phyloP scores from a whole-genome alignment of 176 grass and related monocot species.

The Carex cristatella region DNA sequence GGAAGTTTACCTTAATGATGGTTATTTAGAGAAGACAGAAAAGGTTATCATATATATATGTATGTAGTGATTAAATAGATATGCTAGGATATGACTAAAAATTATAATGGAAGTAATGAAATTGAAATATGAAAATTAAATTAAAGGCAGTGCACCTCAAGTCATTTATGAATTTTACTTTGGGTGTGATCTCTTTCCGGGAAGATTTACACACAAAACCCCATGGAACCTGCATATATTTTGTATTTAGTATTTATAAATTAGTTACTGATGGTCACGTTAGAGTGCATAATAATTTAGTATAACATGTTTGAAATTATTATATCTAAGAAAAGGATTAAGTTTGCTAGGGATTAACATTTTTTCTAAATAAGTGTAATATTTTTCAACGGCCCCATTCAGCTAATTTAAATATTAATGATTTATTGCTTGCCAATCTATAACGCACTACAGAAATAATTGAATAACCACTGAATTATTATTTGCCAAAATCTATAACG shows the following conservation, averaged over 20 bases:
- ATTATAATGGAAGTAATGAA: background rate
- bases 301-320: background rate
- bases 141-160: background rate
- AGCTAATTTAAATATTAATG: background rate
- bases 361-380: background rate
- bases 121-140: background rate
- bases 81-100: background rate
- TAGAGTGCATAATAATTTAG: background rate
- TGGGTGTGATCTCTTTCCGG: background rate
- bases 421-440: background rate
- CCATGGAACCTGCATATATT: background rate
- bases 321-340: background rate
- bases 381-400: background rate
- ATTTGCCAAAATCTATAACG: background rate
- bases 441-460: background rate
- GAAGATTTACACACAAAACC: background rate
- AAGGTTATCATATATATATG: background rate
- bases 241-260: background rate
- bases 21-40: background rate
- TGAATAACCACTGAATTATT: background rate
- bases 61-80: background rate
- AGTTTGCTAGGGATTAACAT: background rate
- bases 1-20: background rate
- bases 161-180: background rate
- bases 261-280: background rate